These are phyloP conservation scores for Tylopilus vinaceipallidus DNA, from an alignment of 768 basidiomycete genomes.

Conservation along the genomic window DNA sequence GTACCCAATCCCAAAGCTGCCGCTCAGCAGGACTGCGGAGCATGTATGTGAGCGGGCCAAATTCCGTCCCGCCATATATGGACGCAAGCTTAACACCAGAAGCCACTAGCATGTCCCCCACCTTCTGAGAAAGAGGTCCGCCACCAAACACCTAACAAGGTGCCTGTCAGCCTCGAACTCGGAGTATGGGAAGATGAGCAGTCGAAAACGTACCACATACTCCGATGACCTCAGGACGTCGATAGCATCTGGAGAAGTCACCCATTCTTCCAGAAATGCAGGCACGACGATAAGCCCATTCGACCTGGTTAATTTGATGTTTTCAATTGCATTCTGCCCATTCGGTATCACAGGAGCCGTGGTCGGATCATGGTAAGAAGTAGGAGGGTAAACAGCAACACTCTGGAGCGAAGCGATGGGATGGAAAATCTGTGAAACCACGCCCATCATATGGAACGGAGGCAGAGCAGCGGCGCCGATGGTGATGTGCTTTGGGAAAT, in stretches of 20 bases:
- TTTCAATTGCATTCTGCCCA: conserved; percentile 22
- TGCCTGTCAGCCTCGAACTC: background rate
- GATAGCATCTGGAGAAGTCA: conserved; percentile 17
- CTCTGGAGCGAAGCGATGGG: background rate
- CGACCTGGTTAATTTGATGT: conserved; percentile 13
- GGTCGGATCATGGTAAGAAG: background rate
- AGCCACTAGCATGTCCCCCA: conserved; percentile 33
- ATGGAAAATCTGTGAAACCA: background rate
- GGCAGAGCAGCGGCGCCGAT: background rate
- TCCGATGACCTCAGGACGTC: conserved; percentile 18
- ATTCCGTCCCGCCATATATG: conserved; percentile 42
- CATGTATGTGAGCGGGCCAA: conserved; percentile 23
- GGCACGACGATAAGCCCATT: conserved; percentile 17
- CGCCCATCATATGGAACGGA: background rate
- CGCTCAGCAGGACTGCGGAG: conserved; percentile 17
- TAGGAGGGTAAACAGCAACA: background rate
- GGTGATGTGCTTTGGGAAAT: background rate
- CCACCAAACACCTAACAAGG: conserved; percentile 34
- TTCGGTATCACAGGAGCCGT: conserved; percentile 22
- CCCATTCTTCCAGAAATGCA: conserved; percentile 25
- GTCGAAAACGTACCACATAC: conserved; percentile 15
- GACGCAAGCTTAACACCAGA: conserved; percentile 34
- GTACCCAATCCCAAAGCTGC: conserved; percentile 37
- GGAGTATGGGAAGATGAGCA: background rate
- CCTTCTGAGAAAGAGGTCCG: conserved; percentile 34